phyloP scores from a whole-genome alignment of 768 basidiomycete genomes.

The Mycena maculata region DNA sequence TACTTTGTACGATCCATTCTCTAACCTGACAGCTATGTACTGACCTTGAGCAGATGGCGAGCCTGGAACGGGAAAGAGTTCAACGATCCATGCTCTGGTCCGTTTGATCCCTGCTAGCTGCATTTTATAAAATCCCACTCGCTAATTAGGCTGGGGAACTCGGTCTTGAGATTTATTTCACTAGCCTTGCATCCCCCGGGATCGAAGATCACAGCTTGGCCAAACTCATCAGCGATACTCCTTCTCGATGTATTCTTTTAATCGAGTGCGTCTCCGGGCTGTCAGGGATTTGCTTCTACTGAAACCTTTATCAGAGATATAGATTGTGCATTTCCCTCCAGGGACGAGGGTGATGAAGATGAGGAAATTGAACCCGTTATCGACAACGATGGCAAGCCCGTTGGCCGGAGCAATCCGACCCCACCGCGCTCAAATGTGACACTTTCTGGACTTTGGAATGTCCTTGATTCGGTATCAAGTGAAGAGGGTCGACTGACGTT shows the following conservation, averaged over 20 bases:
- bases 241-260: slow-evolving; percentile 27
- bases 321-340: slow-evolving; percentile 31
- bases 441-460: slow-evolving; percentile 18
- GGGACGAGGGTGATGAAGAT: slow-evolving; percentile 16
- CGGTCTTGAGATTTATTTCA: slow-evolving; percentile 30
- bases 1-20: slow-evolving; percentile 12
- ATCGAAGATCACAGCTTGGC: slow-evolving; percentile 28
- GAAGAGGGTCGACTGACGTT: slow-evolving; percentile 21
- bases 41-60: slow-evolving; percentile 20
- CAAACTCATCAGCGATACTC: slow-evolving; percentile 29
- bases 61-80: slow-evolving; percentile 32
- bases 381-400: slow-evolving; percentile 24
- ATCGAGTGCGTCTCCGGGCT: slow-evolving; percentile 15
- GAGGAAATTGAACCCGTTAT: slow-evolving; percentile 19
- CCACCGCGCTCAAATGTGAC: slow-evolving; percentile 7
- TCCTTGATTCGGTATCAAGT: slow-evolving; percentile 25
- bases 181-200: slow-evolving; percentile 23
- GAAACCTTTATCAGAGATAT: slow-evolving; percentile 15
- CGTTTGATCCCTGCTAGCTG: background rate
- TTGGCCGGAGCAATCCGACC: background rate
- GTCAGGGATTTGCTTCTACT: background rate
- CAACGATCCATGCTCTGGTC: slow-evolving; percentile 24
- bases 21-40: background rate
- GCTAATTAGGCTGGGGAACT: slow-evolving; percentile 26
- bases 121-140: background rate